Evolutionary conservation across 768 basidiomycete genomes (phyloP).

Genomic region (Leucosporidium yakuticum): DNA sequence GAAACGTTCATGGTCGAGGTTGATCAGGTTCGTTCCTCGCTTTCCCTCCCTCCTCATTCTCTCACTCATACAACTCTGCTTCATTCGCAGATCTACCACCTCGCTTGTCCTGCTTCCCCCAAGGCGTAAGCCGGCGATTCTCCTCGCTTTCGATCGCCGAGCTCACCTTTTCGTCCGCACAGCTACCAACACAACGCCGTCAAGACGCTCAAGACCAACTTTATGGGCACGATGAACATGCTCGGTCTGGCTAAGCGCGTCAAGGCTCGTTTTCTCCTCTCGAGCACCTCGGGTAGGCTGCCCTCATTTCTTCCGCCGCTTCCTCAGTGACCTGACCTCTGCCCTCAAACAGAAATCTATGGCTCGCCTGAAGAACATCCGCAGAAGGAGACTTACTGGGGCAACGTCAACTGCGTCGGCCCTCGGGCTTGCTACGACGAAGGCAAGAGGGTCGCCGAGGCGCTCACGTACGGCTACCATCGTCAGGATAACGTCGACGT

Average conservation of each 20-base stretch:
- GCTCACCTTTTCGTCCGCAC: too few species aligned
- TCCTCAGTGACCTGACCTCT: constrained; percentile 15
- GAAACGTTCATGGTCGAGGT: constrained; percentile 98
- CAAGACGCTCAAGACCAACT: constrained; percentile 97
- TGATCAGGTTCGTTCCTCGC: constrained; percentile 52
- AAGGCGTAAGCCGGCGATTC: constrained; percentile 18
- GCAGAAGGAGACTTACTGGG: constrained; percentile 51
- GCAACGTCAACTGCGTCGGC: constrained; percentile 93
- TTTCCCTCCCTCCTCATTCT: too few species aligned
- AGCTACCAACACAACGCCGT: constrained; percentile 91
- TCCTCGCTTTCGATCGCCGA: too few species aligned
- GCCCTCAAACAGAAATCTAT: constrained; percentile 69
- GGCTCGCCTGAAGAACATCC: constrained; percentile 98
- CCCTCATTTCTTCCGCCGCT: constrained; percentile 4
- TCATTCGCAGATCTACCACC: constrained; percentile 83
- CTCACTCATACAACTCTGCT: too few species aligned
- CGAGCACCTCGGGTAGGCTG: constrained; percentile 77
- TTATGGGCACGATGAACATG: constrained; percentile 98
- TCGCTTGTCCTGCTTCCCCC: constrained; percentile 73
- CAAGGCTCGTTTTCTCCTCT: constrained; percentile 93
- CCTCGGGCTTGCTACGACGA: constrained; percentile 99
- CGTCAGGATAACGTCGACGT: constrained; percentile 92
- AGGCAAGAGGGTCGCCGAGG: constrained; percentile 98
- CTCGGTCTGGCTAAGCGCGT: constrained; percentile 94
- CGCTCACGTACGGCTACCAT: constrained; percentile 91